A percentile compares a stretch with the other conserved stretches of the same genome.
Conservation (phyloP, 2,329 filamentous ascomycete species). For the Cordyceps cicadae region DNA sequence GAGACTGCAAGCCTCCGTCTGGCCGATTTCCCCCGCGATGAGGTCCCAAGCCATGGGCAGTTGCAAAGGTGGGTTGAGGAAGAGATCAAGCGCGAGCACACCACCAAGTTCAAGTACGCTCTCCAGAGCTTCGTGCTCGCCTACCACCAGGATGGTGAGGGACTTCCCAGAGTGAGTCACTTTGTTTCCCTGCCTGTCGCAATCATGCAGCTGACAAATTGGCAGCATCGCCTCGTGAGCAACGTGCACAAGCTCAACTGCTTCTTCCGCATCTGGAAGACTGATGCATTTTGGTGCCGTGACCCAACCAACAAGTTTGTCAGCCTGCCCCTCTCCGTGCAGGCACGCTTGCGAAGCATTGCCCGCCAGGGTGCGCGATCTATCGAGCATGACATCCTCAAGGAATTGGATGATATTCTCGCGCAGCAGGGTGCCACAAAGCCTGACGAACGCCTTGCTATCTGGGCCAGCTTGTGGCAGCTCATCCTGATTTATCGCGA, state of each 20-base stretch:
- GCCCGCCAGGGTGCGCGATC: slow-evolving; percentile 29
- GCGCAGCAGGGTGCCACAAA: slow-evolving; percentile 31
- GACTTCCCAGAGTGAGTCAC: slow-evolving; percentile 32
- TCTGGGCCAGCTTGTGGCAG: slow-evolving; percentile 43
- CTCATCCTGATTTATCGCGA: slow-evolving; percentile 41
- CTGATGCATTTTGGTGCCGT: slow-evolving; percentile 33
- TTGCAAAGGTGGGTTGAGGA: slow-evolving; percentile 31
- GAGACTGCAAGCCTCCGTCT: slow-evolving; percentile 24
- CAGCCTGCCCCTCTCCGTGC: slow-evolving; percentile 31
- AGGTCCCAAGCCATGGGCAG: slow-evolving; percentile 26
- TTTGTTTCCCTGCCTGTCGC: background rate
- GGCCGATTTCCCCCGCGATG: slow-evolving; percentile 29
- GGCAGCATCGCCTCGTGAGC: slow-evolving; percentile 32
- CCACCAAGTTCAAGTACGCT: slow-evolving; percentile 24
- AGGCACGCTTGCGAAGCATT: slow-evolving; percentile 32
- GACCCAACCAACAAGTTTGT: slow-evolving; percentile 30
- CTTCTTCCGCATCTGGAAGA: slow-evolving; percentile 42
- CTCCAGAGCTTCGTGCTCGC: slow-evolving; percentile 30
- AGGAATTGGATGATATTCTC: slow-evolving; percentile 31
- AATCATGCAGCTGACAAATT: background rate
- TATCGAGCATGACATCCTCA: slow-evolving; percentile 32
- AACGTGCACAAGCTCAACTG: slow-evolving; percentile 40
- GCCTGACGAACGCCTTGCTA: slow-evolving; percentile 31
- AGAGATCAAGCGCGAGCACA: slow-evolving; percentile 28
- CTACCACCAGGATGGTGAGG: slow-evolving; percentile 27